Conservation (phyloP, 2,329 filamentous ascomycete species). For the Sporothrix protearum region DNA sequence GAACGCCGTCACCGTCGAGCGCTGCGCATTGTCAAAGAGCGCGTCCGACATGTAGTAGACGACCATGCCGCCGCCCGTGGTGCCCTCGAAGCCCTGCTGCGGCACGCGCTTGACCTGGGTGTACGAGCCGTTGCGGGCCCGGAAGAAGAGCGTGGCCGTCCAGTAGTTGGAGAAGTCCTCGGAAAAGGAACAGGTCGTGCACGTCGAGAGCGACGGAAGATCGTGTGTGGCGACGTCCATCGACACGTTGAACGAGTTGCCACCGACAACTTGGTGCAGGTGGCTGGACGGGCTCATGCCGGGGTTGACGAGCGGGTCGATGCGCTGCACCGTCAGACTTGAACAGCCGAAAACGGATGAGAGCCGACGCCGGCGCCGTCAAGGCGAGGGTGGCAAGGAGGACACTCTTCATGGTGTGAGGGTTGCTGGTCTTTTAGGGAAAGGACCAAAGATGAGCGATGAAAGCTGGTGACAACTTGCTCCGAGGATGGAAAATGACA, state of each 20-base stretch:
- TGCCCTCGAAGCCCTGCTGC: conserved; percentile 45
- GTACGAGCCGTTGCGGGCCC: conserved; percentile 43
- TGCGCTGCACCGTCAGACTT: conserved; percentile 46
- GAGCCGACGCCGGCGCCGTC: conserved; percentile 37
- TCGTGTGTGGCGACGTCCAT: conserved; percentile 41
- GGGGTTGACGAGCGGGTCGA: conserved; percentile 46
- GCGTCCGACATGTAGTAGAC: conserved; percentile 42
- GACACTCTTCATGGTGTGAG: conserved; percentile 2
- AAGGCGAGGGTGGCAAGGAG: conserved; percentile 32
- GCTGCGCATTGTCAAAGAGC: conserved; percentile 29
- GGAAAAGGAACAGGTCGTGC: conserved; percentile 44
- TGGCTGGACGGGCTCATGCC: conserved; percentile 45
- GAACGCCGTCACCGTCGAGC: conserved; percentile 41
- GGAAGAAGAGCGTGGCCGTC: conserved; percentile 47
- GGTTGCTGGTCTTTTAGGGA: too few relatives aligned
- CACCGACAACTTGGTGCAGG: conserved; percentile 47
- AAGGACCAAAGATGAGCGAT: neutral
- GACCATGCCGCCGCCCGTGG: conserved; percentile 44
- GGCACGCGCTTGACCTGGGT: conserved; percentile 44
- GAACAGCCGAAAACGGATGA: conserved; percentile 49
- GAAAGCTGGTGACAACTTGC: neutral
- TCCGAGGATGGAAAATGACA: neutral
- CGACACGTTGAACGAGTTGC: conserved; percentile 45
- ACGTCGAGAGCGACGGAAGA: conserved; percentile 38
- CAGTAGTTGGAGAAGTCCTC: conserved; percentile 48